Conservation (phyloP, 2,329 filamentous ascomycete species). For the Ascochyta clinopodiicola region DNA sequence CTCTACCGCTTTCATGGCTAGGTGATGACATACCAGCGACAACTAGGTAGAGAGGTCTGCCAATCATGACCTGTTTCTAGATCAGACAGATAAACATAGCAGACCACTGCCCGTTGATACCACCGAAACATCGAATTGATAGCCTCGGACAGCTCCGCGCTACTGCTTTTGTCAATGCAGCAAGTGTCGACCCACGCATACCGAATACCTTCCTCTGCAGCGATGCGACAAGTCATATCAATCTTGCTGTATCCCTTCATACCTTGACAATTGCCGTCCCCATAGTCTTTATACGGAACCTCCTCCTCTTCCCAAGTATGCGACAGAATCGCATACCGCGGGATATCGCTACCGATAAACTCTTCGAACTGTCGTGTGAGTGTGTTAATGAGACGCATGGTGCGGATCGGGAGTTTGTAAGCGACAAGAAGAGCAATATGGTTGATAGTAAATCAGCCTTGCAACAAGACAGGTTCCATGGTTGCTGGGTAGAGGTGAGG, state of each 20-base stretch:
- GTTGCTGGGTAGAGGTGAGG: no score
- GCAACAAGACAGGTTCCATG: no score
- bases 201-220: neutral
- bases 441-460: no score
- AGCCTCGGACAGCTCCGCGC: slow-evolving; percentile 14
- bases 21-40: no score
- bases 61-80: neutral
- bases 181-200: slow-evolving; percentile 9
- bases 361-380: neutral
- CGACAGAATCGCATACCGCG: slow-evolving; percentile 8
- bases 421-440: neutral
- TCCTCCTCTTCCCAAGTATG: slow-evolving; percentile 16
- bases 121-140: slow-evolving; percentile 27
- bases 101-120: slow-evolving; percentile 13
- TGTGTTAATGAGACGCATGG: slow-evolving; percentile 4
- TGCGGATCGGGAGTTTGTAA: neutral
- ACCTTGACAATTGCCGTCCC: neutral
- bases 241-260: slow-evolving; percentile 3
- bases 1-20: no score
- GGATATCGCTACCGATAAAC: slow-evolving; percentile 1
- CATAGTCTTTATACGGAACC: slow-evolving; percentile 1
- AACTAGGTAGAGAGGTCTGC: no score
- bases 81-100: slow-evolving; percentile 19
- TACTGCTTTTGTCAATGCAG: slow-evolving; percentile 18
- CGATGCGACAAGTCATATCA: neutral